These are phyloP conservation scores for Capsella bursapastoris DNA, from an alignment of 345 rosid species.

Conservation along the genomic window DNA sequence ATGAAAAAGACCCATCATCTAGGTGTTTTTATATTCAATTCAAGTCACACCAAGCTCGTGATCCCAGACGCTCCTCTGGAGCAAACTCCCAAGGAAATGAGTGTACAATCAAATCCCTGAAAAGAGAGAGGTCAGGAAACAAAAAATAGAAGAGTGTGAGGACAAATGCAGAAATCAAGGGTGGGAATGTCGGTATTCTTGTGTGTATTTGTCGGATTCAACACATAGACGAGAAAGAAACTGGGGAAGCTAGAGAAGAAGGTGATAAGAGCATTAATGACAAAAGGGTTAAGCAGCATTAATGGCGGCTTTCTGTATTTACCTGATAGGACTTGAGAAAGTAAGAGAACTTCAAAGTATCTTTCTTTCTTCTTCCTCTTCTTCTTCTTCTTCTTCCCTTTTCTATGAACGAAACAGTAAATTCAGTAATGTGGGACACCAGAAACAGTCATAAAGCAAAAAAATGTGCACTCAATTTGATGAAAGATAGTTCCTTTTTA, in stretches of 20 bases:
- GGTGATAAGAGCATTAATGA: conserved; percentile 44
- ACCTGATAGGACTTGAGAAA: conserved; percentile 17
- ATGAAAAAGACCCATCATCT: conserved; percentile 33
- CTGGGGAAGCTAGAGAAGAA: conserved; percentile 38
- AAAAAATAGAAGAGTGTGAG: conserved; percentile 13
- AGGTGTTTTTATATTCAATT: conserved; percentile 21
- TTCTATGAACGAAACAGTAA: conserved; percentile 28
- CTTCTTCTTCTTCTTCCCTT: conserved; percentile 32
- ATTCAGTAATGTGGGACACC: conserved; percentile 41
- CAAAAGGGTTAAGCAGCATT: conserved; percentile 40
- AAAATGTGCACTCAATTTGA: conserved; percentile 44
- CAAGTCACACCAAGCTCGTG: conserved; percentile 43
- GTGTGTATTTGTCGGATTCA: conserved; percentile 39
- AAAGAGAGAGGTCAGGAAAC: conserved; percentile 14
- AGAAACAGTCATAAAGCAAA: conserved; percentile 40
- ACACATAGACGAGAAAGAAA: conserved; percentile 39
- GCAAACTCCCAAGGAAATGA: conserved; percentile 27
- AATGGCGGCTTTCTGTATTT: conserved; percentile 39
- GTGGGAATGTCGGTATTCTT: conserved; percentile 36
- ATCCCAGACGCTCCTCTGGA: conserved; percentile 36
- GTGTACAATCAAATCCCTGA: conserved; percentile 17
- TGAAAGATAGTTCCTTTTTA: conserved; percentile 40
- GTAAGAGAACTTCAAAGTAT: conserved; percentile 35
- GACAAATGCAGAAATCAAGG: conserved; percentile 27
- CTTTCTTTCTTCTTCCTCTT: not conserved